These are phyloP conservation scores for Diaporthe velutina DNA, from an alignment of 2,329 filamentous ascomycete species.

Conservation along the genomic window DNA sequence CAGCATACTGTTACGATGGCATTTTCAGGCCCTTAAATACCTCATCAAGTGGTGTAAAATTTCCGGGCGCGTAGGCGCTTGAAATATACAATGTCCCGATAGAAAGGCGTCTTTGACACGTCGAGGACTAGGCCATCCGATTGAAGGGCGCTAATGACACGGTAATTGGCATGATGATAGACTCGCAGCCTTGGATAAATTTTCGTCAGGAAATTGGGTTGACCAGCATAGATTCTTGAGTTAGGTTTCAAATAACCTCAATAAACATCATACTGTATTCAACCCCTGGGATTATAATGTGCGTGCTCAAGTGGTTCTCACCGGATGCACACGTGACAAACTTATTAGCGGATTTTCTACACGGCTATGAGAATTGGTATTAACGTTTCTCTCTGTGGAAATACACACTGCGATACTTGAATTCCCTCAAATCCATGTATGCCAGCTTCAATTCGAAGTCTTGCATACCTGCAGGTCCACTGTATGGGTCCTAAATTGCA, in stretches of 20 bases:
- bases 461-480: background rate
- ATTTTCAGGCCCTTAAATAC: background rate
- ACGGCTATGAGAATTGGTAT: accelerated
- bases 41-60: background rate
- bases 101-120: constrained; percentile 12
- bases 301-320: too few species aligned
- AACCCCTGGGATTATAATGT: background rate
- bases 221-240: background rate
- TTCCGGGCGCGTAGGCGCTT: accelerated
- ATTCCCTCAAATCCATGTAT: accelerated
- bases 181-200: accelerated
- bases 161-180: background rate
- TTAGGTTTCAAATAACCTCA: accelerated
- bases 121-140: background rate
- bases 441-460: background rate
- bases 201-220: accelerated
- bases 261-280: background rate
- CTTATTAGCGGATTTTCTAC: too few species aligned
- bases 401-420: too few species aligned
- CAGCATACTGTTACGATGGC: background rate
- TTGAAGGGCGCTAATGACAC: constrained; percentile 9
- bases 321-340: too few species aligned
- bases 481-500: background rate
- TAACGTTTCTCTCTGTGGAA: too few species aligned
- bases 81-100: background rate